Base-by-base conservation (phyloP, 495 filamentous ascomycete genomes). In the Platismatia glauca region DNA sequence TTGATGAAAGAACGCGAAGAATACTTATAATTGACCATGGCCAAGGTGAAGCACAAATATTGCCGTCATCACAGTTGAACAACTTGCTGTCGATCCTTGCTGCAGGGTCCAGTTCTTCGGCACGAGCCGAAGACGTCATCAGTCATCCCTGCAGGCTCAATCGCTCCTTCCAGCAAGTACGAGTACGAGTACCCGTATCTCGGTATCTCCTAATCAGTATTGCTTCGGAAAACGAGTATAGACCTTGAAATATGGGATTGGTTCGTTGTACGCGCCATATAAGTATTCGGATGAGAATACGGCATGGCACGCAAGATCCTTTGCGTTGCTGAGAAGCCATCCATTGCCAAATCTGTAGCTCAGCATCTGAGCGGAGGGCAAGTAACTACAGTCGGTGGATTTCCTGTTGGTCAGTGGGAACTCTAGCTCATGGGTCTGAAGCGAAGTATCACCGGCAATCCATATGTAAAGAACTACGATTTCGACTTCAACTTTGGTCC, bases 301-400 rank as follows among this genome's bases (percentile, higher is more conserved):
- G 55, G 62, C 70, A 73, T 77, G 66, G 71, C 71, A 53, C 70
- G 69, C 37, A 81, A 79, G 72, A 85, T 95, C 64, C 81, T 98
- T 33, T 97, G 95, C 71, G 91, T 98, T 66, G 94, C 94, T 61
- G 94, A 98, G 71, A 98, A 98, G 76, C 91, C 91, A 59, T 92
- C 92, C 39, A 97, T 98, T 62, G 88, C 94, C 58, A 96, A 91
- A 74, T 90, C 94, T 52, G 95, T 98, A 57, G 88, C 94, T 38
- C 82, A 84, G 57, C 93, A 97, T 76, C 80, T 98, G 56, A 86
- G 87, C 27, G 91, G 90, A 58, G 89, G 90, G 55, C 73, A 77
- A 33, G 80, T 86, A 59, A 81, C 82, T 71, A 84, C 80, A 44
- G 91, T 95, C 77, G 73, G 84, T 82, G 55, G 58, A 46, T 50